These are phyloP conservation scores for Deuterostichococcus epilithicus DNA, from an alignment of 139 green algal genomes.

Conservation along the genomic window DNA sequence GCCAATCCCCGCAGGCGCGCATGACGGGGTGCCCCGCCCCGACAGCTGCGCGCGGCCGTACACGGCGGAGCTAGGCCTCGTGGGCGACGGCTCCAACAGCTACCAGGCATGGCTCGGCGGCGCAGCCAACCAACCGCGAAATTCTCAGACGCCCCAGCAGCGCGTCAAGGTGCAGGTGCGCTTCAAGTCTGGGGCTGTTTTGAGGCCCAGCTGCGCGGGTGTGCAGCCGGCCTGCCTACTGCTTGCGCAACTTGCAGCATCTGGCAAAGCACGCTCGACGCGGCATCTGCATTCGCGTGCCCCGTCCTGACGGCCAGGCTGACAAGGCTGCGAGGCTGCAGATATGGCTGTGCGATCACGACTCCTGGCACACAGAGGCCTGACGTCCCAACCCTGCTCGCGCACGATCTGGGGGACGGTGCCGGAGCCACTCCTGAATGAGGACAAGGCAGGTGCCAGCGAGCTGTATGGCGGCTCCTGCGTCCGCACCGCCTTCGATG, in stretches of 20 bases:
- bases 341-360: too few species aligned
- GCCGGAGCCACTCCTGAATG: slow-evolving; percentile 83
- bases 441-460: slow-evolving; percentile 26
- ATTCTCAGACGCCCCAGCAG: slow-evolving; percentile 78
- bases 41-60: slow-evolving; percentile 98
- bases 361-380: too few species aligned
- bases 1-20: slow-evolving; percentile 48
- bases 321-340: too few species aligned
- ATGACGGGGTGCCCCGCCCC: slow-evolving; percentile 99
- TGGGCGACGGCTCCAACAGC: slow-evolving; percentile 94
- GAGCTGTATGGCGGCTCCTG: slow-evolving; percentile 92
- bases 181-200: too few species aligned
- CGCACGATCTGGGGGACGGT: slow-evolving; percentile 85
- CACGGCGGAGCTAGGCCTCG: slow-evolving; percentile 98
- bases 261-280: too few species aligned
- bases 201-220: not conserved
- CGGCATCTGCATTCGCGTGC: too few species aligned
- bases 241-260: too few species aligned
- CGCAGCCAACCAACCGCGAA: slow-evolving; percentile 70
- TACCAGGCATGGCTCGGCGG: slow-evolving; percentile 97
- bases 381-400: too few species aligned
- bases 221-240: too few species aligned
- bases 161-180: slow-evolving; percentile 67
- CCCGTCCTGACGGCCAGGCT: too few species aligned
- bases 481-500: slow-evolving; percentile 59